phyloP scores from a whole-genome alignment of 352 stramenopile genomes.

The Phytopythium aichiense region DNA sequence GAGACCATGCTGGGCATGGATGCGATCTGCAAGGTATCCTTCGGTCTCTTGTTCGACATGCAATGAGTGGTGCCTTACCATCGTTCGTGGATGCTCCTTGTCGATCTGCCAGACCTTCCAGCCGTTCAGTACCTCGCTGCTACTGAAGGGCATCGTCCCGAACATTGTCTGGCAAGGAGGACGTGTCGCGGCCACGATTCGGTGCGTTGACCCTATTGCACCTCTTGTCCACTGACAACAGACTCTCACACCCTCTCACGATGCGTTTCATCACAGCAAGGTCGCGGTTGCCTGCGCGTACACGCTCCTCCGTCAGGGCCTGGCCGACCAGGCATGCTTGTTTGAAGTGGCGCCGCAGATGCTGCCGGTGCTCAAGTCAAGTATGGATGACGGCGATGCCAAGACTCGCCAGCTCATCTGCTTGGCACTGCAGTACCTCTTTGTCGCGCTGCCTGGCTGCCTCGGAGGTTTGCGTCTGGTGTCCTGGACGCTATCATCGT shows the following conservation, averaged over 20 bases:
- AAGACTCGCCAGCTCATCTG: constrained; percentile 88
- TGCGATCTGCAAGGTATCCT: constrained; percentile 42
- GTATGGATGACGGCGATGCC: constrained; percentile 83
- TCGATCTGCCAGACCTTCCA: constrained; percentile 42
- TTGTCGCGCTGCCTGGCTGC: constrained; percentile 72
- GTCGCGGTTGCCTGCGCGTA: constrained; percentile 85
- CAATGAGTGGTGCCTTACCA: background rate
- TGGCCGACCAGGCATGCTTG: constrained; percentile 71
- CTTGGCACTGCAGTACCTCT: constrained; percentile 84
- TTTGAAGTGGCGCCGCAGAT: constrained; percentile 87
- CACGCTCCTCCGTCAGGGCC: constrained; percentile 72
- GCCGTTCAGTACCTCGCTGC: constrained; percentile 44
- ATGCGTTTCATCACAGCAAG: constrained; percentile 49
- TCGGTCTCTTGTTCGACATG: background rate
- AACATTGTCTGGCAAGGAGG: constrained; percentile 90
- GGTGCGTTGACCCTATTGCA: constrained; percentile 22
- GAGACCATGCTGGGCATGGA: constrained; percentile 75
- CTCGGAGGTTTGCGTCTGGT: constrained; percentile 44
- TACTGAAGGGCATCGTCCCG: constrained; percentile 81
- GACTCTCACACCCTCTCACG: background rate
- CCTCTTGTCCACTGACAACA: background rate
- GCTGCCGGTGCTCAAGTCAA: constrained; percentile 86
- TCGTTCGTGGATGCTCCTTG: background rate
- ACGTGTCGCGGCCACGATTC: constrained; percentile 81
- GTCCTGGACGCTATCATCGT: background rate